Evolutionary conservation across 2,329 filamentous ascomycete genomes (phyloP).

Genomic region (Arthrinium phaeospermum): DNA sequence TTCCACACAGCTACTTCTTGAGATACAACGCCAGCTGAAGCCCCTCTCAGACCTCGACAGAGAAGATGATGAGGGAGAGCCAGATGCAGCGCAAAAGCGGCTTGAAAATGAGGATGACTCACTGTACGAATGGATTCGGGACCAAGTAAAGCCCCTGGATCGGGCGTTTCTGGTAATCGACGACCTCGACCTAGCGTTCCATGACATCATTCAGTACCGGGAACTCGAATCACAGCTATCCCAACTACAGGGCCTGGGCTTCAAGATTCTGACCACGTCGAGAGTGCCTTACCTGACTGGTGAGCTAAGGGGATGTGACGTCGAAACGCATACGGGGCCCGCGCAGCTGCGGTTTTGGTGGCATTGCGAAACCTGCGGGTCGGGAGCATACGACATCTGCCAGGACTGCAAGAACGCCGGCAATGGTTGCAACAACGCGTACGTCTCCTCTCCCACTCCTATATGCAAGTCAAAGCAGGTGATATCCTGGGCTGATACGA

Average conservation of each 20-base stretch:
- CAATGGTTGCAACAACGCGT: background rate
- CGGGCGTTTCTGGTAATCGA: background rate
- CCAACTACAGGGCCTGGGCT: background rate
- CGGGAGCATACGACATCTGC: background rate
- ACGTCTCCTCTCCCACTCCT: background rate
- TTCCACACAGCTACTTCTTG: background rate
- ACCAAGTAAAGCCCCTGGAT: background rate
- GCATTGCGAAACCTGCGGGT: background rate
- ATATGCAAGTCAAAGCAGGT: background rate
- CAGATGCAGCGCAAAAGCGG: background rate
- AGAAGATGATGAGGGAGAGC: too few relatives aligned
- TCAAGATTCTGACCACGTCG: conserved; percentile 3
- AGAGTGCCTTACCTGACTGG: background rate
- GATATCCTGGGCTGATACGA: background rate
- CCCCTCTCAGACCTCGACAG: background rate
- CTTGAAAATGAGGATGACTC: background rate
- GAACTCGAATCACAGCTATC: background rate
- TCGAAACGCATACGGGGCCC: background rate
- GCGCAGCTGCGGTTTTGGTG: background rate
- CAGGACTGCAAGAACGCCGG: background rate
- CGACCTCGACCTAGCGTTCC: background rate
- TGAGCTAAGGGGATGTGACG: background rate
- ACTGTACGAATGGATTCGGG: background rate
- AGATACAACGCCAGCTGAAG: background rate
- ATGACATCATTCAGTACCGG: background rate